These are phyloP conservation scores for Colletotrichum aenigma DNA, from an alignment of 2,329 filamentous ascomycete genomes.

Conservation along the genomic window DNA sequence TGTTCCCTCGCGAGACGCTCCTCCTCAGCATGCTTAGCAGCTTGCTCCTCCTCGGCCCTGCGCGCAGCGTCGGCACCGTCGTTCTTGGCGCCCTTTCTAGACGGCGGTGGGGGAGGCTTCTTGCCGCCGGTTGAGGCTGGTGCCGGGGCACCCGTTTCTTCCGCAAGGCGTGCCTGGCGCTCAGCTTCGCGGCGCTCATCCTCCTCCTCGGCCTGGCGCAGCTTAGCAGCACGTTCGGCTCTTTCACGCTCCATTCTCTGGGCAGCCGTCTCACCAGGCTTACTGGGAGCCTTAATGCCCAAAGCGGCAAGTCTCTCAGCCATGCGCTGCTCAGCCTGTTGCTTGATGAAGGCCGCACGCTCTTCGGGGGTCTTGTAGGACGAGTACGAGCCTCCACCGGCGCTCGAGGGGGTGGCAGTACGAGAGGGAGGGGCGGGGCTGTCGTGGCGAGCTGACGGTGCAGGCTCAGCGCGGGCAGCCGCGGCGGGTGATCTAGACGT, in stretches of 20 bases:
- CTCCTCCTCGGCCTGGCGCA: conserved; percentile 91
- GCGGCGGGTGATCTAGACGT: conserved; percentile 44
- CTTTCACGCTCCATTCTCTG: conserved; percentile 90
- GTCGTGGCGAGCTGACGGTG: conserved; percentile 47
- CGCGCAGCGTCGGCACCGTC: conserved; percentile 62
- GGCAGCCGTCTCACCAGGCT: conserved; percentile 78
- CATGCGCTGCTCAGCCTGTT: conserved; percentile 96
- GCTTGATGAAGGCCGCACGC: conserved; percentile 92
- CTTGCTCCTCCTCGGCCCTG: conserved; percentile 61
- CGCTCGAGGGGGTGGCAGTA: conserved; percentile 53
- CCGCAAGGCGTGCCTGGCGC: conserved; percentile 79
- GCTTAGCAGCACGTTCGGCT: conserved; percentile 83
- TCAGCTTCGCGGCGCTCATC: conserved; percentile 88
- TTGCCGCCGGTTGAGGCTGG: conserved; percentile 55
- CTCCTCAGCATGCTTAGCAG: conserved; percentile 67
- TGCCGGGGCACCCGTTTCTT: conserved; percentile 71
- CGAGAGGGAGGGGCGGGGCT: conserved; percentile 59
- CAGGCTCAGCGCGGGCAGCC: conserved; percentile 47
- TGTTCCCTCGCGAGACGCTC: conserved; percentile 73
- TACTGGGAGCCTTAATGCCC: conserved; percentile 83
- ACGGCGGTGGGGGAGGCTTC: conserved; percentile 80
- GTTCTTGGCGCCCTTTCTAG: conserved; percentile 70
- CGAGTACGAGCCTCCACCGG: conserved; percentile 72
- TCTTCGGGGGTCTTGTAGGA: conserved; percentile 92
- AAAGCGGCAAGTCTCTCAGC: conserved; percentile 93